Base-by-base conservation (phyloP, 164 flowering plant species). In the Taxillus chinensis region DNA sequence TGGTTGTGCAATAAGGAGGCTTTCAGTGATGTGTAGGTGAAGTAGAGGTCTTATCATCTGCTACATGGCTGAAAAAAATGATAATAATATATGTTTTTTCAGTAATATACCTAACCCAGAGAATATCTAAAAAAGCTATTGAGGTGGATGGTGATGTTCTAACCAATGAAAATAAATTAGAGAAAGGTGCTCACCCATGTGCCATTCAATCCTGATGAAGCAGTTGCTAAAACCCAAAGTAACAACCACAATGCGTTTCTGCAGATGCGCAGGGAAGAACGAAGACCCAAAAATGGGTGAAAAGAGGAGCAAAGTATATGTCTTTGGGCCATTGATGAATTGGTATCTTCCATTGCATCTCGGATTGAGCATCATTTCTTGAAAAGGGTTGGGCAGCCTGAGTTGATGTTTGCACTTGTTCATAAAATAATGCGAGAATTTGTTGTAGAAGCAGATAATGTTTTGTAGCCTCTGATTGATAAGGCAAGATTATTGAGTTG, bases 381-480 rank as follows among this genome's bases (percentile, higher is more conserved):
- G 14, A 82, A 80, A 66, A 83, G 95, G 90, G 62, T 14, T 39
- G 81, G 78, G 49, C 77, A 79, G 67, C 95, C 95, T 14, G 78
- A 83, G 62, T 76, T 77, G 48, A 80, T 78, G 0, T 87, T 87
- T 67, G 84, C 90, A 62, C 89, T 87, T 67, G 84, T 66, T 0
- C 76, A 77, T 61, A 85, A 75, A 74, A 67, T 83, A 43, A 76
- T 83, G 4, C 64, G 75, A 58, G 81, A 80, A 70, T 78, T 77
- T 58, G 61, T 77, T 40, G 73, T 38, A 39, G 85, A 80, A 48
- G 65, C 83, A 10, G 86, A 85, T 66, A 81, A 82, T 67, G 70
- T 80, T 57, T 77, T 87, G 73, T 86, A 84, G 70, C 90, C 93
- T 65, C 69, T 87, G 60, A 80, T 85, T 60, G 93, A 83, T 70